A percentile compares a stretch with the other conserved stretches of the same genome.
phyloP scores from a whole-genome alignment of 129 eudicot species.

The Saposhnikovia divaricata region DNA sequence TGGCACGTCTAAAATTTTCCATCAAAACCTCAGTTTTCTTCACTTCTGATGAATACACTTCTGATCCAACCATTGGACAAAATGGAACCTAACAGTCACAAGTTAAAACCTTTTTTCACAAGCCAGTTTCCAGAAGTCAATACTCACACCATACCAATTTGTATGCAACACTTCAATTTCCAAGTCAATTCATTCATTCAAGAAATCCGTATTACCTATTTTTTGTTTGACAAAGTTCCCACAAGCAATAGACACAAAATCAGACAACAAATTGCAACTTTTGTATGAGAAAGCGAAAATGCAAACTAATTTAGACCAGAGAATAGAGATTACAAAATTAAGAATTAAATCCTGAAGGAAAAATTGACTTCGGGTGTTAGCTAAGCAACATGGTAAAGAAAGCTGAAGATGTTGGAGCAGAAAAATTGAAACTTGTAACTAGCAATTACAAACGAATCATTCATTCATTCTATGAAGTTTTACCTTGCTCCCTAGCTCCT shows the following conservation, averaged over 20 bases:
- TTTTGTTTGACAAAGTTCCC: not conserved
- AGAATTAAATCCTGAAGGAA: not conserved
- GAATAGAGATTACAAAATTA: not conserved
- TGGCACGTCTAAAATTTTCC: conserved; percentile 97
- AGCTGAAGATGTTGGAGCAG: not conserved
- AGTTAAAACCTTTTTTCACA: not conserved
- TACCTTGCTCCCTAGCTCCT: conserved; percentile 97
- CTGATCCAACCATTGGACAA: conserved; percentile 99
- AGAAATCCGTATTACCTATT: not conserved
- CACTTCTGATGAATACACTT: conserved; percentile 97
- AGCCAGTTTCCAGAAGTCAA: not conserved
- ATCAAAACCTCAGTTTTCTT: conserved; percentile 95
- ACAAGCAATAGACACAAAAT: not conserved
- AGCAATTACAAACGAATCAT: not conserved
- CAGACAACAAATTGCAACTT: not conserved
- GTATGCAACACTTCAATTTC: not conserved
- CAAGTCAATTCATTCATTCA: not conserved
- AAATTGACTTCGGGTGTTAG: not conserved
- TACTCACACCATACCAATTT: not conserved
- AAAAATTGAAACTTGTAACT: not conserved
- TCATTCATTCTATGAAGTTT: not conserved
- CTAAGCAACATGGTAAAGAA: not conserved
- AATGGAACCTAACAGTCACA: conserved; percentile 68
- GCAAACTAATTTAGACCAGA: not conserved
- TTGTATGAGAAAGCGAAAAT: not conserved